Evolutionary conservation across 345 rosid species (phyloP).

Genomic region (Garcia nutans): DNA sequence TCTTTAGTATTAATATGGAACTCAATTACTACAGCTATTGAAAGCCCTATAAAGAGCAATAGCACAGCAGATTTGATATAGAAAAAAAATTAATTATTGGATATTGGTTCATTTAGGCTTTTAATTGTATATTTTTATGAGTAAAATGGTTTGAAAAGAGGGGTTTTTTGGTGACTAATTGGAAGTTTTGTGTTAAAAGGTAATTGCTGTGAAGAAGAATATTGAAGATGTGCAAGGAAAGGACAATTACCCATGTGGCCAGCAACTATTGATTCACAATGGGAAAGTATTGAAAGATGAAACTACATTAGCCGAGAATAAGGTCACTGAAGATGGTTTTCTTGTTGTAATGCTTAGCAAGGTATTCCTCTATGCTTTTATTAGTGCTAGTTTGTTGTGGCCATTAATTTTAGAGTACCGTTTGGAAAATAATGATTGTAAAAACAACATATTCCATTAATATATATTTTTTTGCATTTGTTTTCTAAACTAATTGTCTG

Average conservation of each 20-base stretch:
- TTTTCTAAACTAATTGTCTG: not conserved
- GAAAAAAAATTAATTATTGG: too few relatives aligned
- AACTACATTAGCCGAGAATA: conserved; percentile 74
- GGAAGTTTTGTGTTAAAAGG: conserved; percentile 30
- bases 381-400: not conserved
- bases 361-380: conserved; percentile 33
- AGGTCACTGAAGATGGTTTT: conserved; percentile 91
- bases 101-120: not conserved
- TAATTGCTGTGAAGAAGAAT: conserved; percentile 96
- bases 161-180: not conserved
- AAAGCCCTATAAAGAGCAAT: not conserved
- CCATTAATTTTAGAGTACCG: not conserved
- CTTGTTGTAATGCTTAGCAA: conserved; percentile 99
- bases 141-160: not conserved
- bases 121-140: too few relatives aligned
- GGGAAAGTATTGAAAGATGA: conserved; percentile 99
- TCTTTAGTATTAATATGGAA: not conserved
- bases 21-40: not conserved
- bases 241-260: conserved; percentile 94
- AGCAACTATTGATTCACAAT: conserved; percentile 86
- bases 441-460: not conserved
- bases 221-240: conserved; percentile 96
- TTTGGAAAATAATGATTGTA: not conserved
- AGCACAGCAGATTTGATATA: not conserved
- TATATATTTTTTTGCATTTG: not conserved